Evolutionary conservation across 495 filamentous ascomycete species (phyloP).

Genomic region (Clavariopsis aquatica): DNA sequence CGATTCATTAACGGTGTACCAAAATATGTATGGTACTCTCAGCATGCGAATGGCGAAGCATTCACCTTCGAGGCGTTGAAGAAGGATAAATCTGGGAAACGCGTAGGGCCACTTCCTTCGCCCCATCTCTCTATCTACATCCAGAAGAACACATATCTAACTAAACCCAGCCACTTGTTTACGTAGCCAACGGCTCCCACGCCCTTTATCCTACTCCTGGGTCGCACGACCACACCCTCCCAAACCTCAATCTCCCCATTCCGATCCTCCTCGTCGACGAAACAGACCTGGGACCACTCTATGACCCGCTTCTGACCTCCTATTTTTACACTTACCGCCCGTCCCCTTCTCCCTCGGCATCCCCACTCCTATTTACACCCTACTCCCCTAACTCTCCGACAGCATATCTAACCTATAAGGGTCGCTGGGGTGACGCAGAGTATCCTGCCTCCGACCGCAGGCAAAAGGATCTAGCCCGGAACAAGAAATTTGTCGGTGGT

Average conservation of each 20-base stretch:
- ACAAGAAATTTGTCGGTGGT: constrained; percentile 31
- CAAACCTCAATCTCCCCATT: constrained; percentile 36
- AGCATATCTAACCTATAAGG: constrained; percentile 55
- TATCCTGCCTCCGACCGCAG: constrained; percentile 48
- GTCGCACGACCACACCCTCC: constrained; percentile 39
- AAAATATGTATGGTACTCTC: constrained; percentile 61
- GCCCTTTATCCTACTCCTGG: constrained; percentile 59
- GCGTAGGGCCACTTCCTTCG: constrained; percentile 14
- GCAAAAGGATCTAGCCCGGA: constrained; percentile 19
- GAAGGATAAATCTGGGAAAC: constrained; percentile 44
- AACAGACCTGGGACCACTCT: constrained; percentile 42
- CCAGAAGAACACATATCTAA: no score
- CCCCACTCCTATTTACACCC: background rate
- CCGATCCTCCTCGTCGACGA: constrained; percentile 30
- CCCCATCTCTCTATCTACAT: no score
- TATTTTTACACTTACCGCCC: constrained; percentile 55
- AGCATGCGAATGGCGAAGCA: constrained; percentile 62
- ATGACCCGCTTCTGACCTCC: constrained; percentile 55
- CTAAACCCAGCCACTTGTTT: constrained; percentile 48
- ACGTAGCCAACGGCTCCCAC: constrained; percentile 60
- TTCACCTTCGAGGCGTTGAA: constrained; percentile 60
- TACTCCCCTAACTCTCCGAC: constrained; percentile 41
- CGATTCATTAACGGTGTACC: constrained; percentile 62
- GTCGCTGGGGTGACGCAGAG: constrained; percentile 60
- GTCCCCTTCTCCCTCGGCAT: constrained; percentile 24